phyloP scores from a whole-genome alignment of 2,329 filamentous ascomycete species.

The Scopulariopsis brevicaulis region DNA sequence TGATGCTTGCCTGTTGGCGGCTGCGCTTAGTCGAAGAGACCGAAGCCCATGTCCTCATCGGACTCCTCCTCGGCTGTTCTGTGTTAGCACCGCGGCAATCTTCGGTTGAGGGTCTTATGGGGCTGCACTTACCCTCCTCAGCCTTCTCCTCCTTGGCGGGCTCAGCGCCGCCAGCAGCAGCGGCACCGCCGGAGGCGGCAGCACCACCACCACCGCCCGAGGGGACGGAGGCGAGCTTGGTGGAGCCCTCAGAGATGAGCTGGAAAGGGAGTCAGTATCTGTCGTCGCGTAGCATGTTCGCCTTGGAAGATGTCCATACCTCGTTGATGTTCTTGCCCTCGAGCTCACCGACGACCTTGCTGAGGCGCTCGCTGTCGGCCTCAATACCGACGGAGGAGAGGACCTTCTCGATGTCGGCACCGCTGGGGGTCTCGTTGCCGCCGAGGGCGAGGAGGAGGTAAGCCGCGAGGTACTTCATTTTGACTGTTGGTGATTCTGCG shows the following conservation, averaged over 20 bases:
- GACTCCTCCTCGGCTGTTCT: conserved; percentile 51
- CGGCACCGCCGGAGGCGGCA: conserved; percentile 54
- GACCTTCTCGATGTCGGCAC: conserved; percentile 75
- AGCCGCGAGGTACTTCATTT: conserved; percentile 99
- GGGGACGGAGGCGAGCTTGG: conserved; percentile 96
- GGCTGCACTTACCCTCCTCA: conserved; percentile 63
- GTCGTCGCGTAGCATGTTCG: neutral
- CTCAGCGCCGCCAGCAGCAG: conserved; percentile 53
- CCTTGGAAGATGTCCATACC: conserved; percentile 41
- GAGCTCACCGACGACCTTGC: conserved; percentile 81
- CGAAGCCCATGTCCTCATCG: conserved; percentile 68
- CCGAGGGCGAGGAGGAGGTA: conserved; percentile 94
- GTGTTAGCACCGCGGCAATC: neutral
- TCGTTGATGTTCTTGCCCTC: conserved; percentile 87
- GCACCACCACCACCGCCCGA: conserved; percentile 75
- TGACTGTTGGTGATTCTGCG: conserved; percentile 22
- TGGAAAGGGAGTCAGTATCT: conserved; percentile 25
- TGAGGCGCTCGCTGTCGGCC: conserved; percentile 77
- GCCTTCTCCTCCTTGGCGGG: conserved; percentile 54
- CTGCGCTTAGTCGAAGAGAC: conserved; percentile 59
- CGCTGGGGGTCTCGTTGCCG: conserved; percentile 83
- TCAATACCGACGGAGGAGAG: conserved; percentile 93
- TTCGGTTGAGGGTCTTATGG: neutral
- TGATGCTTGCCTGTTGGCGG: conserved; percentile 3
- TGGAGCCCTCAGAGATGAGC: conserved; percentile 82